Percentiles rank a stretch among this genome's conserved stretches.
These are phyloP conservation scores for Verticillium albo-atrum DNA, from an alignment of 2,329 filamentous ascomycete species.

Conservation along the genomic window DNA sequence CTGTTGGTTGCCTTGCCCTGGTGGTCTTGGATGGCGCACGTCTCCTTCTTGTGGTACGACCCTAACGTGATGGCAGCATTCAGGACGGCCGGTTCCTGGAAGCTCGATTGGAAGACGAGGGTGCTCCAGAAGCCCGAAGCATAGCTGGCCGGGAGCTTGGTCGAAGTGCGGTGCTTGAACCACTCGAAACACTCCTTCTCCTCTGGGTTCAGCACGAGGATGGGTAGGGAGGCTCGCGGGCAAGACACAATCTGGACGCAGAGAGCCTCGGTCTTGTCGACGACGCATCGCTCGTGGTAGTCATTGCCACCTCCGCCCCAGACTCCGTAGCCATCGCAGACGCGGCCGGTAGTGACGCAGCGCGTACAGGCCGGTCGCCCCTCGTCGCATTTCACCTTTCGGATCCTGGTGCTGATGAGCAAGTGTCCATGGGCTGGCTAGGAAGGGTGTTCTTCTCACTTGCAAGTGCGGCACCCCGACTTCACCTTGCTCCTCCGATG, in stretches of 20 bases:
- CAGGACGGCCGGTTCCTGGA: slow-evolving; percentile 31
- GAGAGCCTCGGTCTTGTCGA: background rate
- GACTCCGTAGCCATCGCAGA: slow-evolving; percentile 18
- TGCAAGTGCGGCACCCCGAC: slow-evolving; percentile 10
- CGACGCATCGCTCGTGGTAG: background rate
- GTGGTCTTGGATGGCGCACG: background rate
- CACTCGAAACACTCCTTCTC: slow-evolving; percentile 24
- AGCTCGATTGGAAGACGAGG: slow-evolving; percentile 29
- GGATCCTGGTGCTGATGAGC: slow-evolving; percentile 7
- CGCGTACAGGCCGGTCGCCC: slow-evolving; percentile 12
- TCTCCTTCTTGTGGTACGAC: slow-evolving; percentile 22
- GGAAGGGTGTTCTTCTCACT: background rate
- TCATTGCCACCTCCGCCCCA: slow-evolving; percentile 11
- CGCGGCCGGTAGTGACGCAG: slow-evolving; percentile 15
- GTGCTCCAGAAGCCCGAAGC: slow-evolving; percentile 30
- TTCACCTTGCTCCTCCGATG: slow-evolving; percentile 1
- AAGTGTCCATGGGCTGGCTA: background rate
- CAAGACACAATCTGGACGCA: background rate
- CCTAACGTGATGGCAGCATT: slow-evolving; percentile 34
- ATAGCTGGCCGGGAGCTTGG: slow-evolving; percentile 31
- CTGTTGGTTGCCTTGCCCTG: background rate
- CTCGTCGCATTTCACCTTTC: slow-evolving; percentile 21
- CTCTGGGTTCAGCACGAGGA: background rate
- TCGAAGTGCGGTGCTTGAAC: slow-evolving; percentile 33
- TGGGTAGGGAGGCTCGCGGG: background rate